Evolutionary conservation across 106 monocot genomes (phyloP).

Genomic region (Apostasia shenzhenica): DNA sequence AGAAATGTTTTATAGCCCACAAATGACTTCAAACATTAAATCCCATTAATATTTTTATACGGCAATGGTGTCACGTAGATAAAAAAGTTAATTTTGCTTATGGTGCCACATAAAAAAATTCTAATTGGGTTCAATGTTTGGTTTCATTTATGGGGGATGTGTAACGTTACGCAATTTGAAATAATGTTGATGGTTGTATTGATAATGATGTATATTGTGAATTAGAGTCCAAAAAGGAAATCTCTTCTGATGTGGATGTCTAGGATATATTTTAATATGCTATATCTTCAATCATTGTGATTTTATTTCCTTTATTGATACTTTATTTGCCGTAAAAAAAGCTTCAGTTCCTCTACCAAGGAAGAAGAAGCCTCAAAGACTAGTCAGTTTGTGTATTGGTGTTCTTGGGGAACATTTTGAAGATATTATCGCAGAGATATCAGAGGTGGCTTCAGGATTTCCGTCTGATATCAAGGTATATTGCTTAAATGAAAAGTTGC

Average conservation of each 20-base stretch:
- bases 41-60: neutral
- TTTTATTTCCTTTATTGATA: neutral
- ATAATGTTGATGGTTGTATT: neutral
- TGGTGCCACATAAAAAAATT: neutral
- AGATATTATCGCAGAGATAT: constrained; percentile 60
- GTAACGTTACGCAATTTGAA: neutral
- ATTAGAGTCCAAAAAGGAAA: neutral
- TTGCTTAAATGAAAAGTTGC: neutral
- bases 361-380: constrained; percentile 48
- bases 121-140: neutral
- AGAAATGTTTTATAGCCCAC: too few relatives aligned
- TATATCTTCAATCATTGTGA: neutral
- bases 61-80: neutral
- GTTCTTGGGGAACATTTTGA: constrained; percentile 80
- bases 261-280: neutral
- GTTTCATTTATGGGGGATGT: neutral
- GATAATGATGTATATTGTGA: neutral
- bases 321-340: constrained; percentile 2
- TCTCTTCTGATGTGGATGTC: neutral
- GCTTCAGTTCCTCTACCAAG: constrained; percentile 27
- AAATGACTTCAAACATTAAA: too few relatives aligned
- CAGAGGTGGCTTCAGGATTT: constrained; percentile 48
- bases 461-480: constrained; percentile 79
- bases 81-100: neutral
- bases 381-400: constrained; percentile 85